Percentiles rank a stretch among this genome's conserved stretches.
These are phyloP conservation scores for Pelargonium australe DNA, from an alignment of 441 rosid genomes.

Conservation along the genomic window DNA sequence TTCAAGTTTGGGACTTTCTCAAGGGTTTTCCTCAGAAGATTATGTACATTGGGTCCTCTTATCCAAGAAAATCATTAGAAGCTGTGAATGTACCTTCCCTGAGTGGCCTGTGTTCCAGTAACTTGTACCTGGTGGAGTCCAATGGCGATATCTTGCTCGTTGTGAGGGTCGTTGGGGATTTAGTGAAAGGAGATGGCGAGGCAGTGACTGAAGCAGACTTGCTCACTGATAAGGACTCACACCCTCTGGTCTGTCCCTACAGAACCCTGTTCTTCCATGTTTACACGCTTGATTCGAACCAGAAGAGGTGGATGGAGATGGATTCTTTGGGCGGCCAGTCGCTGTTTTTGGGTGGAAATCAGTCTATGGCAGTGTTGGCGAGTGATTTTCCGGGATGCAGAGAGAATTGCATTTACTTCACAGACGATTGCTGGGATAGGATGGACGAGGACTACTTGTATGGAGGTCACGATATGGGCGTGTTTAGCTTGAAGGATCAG, in stretches of 20 bases:
- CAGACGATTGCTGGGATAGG: slow-evolving; percentile 25
- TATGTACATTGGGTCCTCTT: not conserved
- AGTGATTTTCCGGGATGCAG: not conserved
- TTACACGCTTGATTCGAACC: slow-evolving; percentile 18
- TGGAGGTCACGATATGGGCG: slow-evolving; percentile 37
- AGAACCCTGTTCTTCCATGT: slow-evolving; percentile 23
- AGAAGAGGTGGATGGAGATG: slow-evolving; percentile 19
- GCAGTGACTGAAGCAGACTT: slow-evolving; percentile 16
- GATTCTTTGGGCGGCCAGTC: slow-evolving; percentile 21
- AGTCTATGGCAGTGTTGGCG: slow-evolving; percentile 19
- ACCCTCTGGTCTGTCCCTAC: slow-evolving; percentile 24
- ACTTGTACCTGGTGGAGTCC: slow-evolving; percentile 20
- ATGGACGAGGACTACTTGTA: slow-evolving; percentile 21
- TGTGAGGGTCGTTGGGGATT: slow-evolving; percentile 18
- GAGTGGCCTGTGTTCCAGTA: not conserved
- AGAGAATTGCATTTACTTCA: slow-evolving; percentile 27
- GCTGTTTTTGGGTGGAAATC: slow-evolving; percentile 31
- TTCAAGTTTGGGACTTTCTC: not conserved
- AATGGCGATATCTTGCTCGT: slow-evolving; percentile 18
- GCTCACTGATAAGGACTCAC: slow-evolving; percentile 8
- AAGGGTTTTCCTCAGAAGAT: not conserved
- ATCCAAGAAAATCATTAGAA: not conserved
- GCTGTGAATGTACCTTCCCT: not conserved
- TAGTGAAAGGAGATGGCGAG: slow-evolving; percentile 14
- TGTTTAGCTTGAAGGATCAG: slow-evolving; percentile 20